These are phyloP conservation scores for Adansonia digitata DNA, from an alignment of 345 rosid species.

Conservation along the genomic window DNA sequence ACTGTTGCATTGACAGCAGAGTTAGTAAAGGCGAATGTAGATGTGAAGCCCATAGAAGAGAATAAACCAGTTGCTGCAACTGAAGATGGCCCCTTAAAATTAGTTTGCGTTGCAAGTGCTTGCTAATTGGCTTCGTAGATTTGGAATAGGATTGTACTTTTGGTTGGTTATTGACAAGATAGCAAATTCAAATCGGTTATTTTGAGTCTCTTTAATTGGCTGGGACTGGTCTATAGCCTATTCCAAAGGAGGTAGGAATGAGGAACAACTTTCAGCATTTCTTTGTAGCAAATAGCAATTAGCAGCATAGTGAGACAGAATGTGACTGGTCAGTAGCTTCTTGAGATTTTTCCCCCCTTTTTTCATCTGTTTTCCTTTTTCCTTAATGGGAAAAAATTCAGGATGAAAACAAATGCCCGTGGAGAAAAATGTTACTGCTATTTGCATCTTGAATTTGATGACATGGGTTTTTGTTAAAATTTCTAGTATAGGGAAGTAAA, in stretches of 20 bases:
- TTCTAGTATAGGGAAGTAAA: not conserved
- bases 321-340: not conserved
- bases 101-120: constrained; percentile 37
- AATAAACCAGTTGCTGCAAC: constrained; percentile 14
- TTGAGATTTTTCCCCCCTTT: not conserved
- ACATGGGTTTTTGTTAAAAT: not conserved
- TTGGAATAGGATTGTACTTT: constrained; percentile 14
- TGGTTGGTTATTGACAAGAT: constrained; percentile 10
- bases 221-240: not conserved
- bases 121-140: constrained; percentile 23
- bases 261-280: not conserved
- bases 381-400: not conserved
- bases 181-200: not conserved
- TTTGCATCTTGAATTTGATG: not conserved
- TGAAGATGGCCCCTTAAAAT: constrained; percentile 12
- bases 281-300: not conserved
- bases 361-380: not conserved
- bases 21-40: constrained; percentile 23
- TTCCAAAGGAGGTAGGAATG: not conserved
- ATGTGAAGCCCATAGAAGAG: constrained; percentile 21
- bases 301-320: constrained; percentile 1
- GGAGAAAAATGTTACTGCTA: not conserved
- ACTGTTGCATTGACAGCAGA: not conserved
- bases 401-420: not conserved
- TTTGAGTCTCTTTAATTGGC: constrained; percentile 1